Evolutionary conservation across 116 monocot genomes (phyloP).

Genomic region (Dioscorea cayenensis): DNA sequence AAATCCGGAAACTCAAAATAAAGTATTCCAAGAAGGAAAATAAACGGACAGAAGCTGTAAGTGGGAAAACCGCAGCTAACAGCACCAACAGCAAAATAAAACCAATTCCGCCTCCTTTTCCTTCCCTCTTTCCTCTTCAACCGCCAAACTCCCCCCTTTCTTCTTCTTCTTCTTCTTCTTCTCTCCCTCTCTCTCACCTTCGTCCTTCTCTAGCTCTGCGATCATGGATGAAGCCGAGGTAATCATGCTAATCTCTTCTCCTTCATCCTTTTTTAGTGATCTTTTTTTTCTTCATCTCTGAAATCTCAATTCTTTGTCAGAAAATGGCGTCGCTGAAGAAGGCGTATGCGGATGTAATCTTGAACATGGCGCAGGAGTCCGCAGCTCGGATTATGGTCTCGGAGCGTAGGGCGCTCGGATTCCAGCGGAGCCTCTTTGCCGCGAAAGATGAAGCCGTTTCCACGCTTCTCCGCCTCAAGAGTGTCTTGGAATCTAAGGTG

Average conservation of each 20-base stretch:
- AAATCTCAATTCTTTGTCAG: conserved; percentile 10
- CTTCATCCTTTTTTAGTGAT: neutral
- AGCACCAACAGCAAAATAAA: neutral
- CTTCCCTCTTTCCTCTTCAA: conserved; percentile 2
- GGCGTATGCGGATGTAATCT: conserved; percentile 80
- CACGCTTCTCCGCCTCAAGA: conserved; percentile 59
- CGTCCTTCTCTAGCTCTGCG: neutral
- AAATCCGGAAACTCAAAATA: too few relatives aligned
- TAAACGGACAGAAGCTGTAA: too few relatives aligned
- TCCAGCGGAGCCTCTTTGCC: conserved; percentile 34
- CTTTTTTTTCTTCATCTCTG: neutral
- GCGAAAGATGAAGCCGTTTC: conserved; percentile 69
- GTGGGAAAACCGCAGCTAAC: too few relatives aligned
- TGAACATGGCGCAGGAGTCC: conserved; percentile 82
- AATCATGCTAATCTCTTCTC: neutral
- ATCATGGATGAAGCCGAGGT: neutral
- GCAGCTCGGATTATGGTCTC: conserved; percentile 70
- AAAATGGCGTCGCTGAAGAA: conserved; percentile 76
- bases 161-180: neutral
- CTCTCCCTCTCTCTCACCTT: neutral
- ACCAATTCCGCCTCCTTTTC: neutral
- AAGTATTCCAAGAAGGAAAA: too few relatives aligned
- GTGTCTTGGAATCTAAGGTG: conserved; percentile 78
- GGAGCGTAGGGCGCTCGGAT: conserved; percentile 43
- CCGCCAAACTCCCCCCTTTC: neutral